Conservation (phyloP, 768 basidiomycete genomes). For the Mycena haematopus region DNA sequence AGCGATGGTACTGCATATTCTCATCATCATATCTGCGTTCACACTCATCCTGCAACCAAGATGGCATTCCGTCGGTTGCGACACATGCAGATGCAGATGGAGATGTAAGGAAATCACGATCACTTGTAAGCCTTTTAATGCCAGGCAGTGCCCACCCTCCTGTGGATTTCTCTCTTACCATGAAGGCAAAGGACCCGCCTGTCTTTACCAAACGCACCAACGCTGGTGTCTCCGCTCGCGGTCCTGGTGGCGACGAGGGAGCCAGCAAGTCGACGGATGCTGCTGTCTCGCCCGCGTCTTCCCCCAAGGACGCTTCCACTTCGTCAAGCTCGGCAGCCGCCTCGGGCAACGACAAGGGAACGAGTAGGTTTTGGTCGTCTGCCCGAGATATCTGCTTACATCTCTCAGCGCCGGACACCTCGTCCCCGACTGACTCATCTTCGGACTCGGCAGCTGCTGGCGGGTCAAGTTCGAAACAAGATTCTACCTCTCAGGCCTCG, state of each 20-base stretch:
- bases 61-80: conserved; percentile 22
- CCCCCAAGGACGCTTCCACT: conserved; percentile 14
- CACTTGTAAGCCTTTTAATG: conserved; percentile 26
- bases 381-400: not conserved
- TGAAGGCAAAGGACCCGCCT: conserved; percentile 28
- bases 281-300: conserved; percentile 10
- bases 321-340: conserved; percentile 2
- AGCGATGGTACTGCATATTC: conserved; percentile 3
- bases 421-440: conserved; percentile 2
- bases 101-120: conserved; percentile 17
- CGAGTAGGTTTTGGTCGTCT: not conserved
- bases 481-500: not conserved
- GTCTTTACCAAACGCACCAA: conserved; percentile 18
- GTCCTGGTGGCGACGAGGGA: conserved; percentile 17
- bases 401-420: conserved; percentile 6
- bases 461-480: conserved; percentile 19
- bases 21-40: conserved; percentile 18
- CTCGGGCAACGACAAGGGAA: conserved; percentile 3
- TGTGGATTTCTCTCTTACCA: conserved; percentile 17
- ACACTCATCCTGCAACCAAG: conserved; percentile 8
- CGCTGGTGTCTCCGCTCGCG: conserved; percentile 22
- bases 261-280: conserved; percentile 6
- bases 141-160: not conserved
- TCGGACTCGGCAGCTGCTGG: conserved; percentile 29
- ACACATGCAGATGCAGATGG: conserved; percentile 22